phyloP scores from a whole-genome alignment of 805 yeast genomes.

The Wickerhamomyces bisporus region DNA sequence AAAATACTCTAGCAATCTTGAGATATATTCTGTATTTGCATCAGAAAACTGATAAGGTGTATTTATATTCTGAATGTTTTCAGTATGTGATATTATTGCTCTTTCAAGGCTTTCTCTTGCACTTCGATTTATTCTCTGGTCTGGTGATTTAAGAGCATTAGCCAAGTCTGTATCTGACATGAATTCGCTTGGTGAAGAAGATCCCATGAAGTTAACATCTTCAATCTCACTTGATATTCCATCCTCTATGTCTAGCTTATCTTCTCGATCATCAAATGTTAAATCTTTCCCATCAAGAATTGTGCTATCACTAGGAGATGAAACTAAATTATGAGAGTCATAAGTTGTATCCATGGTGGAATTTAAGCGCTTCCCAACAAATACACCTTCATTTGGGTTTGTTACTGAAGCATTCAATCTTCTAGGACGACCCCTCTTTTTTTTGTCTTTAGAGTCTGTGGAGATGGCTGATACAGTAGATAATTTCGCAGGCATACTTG shows the following conservation, averaged over 20 bases:
- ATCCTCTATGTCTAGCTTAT: constrained; percentile 26
- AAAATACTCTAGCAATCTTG: constrained; percentile 46
- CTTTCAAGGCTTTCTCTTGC: constrained; percentile 22
- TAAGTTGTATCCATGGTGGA: not conserved
- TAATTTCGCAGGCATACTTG: constrained; percentile 18
- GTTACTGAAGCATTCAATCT: constrained; percentile 10
- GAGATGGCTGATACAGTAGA: not conserved
- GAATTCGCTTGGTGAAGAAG: constrained; percentile 50
- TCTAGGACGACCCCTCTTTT: constrained; percentile 25
- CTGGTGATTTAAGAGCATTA: constrained; percentile 33
- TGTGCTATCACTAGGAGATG: constrained; percentile 6
- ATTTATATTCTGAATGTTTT: constrained; percentile 7
- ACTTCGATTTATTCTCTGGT: constrained; percentile 11
- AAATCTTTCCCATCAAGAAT: not conserved
- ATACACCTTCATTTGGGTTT: constrained; percentile 22
- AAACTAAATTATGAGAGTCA: not conserved
- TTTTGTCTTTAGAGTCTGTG: constrained; percentile 6
- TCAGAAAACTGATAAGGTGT: constrained; percentile 22
- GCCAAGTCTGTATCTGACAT: constrained; percentile 49
- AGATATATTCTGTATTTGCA: constrained; percentile 37
- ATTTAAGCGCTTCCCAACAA: constrained; percentile 15
- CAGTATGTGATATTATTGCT: constrained; percentile 15
- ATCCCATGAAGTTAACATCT: constrained; percentile 7
- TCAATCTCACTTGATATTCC: constrained; percentile 33
- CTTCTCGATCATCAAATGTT: constrained; percentile 12